Evolutionary conservation across 768 basidiomycete species (phyloP).

Genomic region (Boletellus sp.): DNA sequence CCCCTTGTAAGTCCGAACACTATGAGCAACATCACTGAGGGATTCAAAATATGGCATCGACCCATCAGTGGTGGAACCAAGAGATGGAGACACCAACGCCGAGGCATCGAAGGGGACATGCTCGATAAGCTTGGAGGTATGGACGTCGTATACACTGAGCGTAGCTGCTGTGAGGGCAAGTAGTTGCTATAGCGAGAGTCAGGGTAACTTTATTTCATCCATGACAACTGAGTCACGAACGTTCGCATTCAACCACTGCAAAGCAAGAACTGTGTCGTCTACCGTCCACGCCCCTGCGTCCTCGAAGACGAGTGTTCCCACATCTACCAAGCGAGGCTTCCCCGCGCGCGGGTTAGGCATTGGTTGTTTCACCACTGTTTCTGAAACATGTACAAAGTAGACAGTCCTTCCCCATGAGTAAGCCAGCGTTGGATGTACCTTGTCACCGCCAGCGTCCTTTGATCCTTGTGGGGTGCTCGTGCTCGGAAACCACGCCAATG

Average conservation of each 20-base stretch:
- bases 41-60: slow-evolving; percentile 47
- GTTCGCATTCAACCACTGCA: slow-evolving; percentile 86
- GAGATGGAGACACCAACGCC: slow-evolving; percentile 52
- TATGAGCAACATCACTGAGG: slow-evolving; percentile 57
- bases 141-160: slow-evolving; percentile 70
- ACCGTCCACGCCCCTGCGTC: slow-evolving; percentile 57
- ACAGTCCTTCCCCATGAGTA: slow-evolving; percentile 81
- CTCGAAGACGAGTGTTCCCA: slow-evolving; percentile 63
- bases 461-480: slow-evolving; percentile 29
- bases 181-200: slow-evolving; percentile 53
- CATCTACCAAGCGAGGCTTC: slow-evolving; percentile 54
- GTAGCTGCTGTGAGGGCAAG: slow-evolving; percentile 52
- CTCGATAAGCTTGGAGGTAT: slow-evolving; percentile 56
- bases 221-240: slow-evolving; percentile 53
- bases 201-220: background rate
- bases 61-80: slow-evolving; percentile 44
- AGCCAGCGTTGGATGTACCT: slow-evolving; percentile 63
- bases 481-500: slow-evolving; percentile 82
- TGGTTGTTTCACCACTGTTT: slow-evolving; percentile 50
- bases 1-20: slow-evolving; percentile 79
- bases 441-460: slow-evolving; percentile 14
- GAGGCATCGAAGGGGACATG: slow-evolving; percentile 54
- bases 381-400: slow-evolving; percentile 62
- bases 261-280: slow-evolving; percentile 58
- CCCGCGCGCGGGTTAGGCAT: slow-evolving; percentile 54